Evolutionary conservation across 208 protist species (phyloP), one percentile per base, ranked within the genome.

Genomic region (Phytomonas serpens): DNA sequence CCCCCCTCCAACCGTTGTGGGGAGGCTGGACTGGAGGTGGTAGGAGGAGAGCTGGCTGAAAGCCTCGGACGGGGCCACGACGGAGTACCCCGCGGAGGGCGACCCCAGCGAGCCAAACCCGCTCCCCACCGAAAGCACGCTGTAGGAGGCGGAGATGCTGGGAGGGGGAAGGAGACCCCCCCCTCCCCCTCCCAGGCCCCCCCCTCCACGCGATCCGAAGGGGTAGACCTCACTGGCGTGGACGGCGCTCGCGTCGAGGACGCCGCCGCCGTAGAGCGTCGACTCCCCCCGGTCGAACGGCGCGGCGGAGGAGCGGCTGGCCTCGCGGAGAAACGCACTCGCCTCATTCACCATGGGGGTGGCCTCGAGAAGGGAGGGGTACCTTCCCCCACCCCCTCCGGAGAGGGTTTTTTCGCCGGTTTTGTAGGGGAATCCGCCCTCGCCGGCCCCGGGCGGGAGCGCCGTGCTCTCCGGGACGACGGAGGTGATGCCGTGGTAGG

Each of bases 401-500:
- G n/a, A n/a, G n/a, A n/a, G n/a, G n/a, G n/a, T n/a, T n/a, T n/a
- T n/a, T n/a, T n/a, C n/a, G n/a, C n/a, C n/a, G n/a, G n/a, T n/a
- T n/a, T n/a, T n/a, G n/a, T n/a, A n/a, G n/a, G n/a, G n/a, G n/a
- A n/a, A n/a, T n/a, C 78, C 47, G 78, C 72, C 37, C 78, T 76
- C 63, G 73, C 77, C 7, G 37, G 37, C 37, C 37, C 37, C n/a
- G n/a, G 31, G 67, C 67, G 67, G 40, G 67, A 73, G 19, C 23
- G 72, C 64, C 23, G 70, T 68, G 51, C 69, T 74, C 36, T 57
- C 77, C 38, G 69, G 76, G 33, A 78, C 73, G 19, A 92, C 84
- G 13, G 89, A 95, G 67, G 80, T 77, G 31, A 84, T 73, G 38
- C 82, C 79, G 82, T 95, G 90, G 80, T 95, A 95, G 34, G 90